Base-by-base conservation (phyloP, 169 alveolate species). In the Cystoisospora suis region DNA sequence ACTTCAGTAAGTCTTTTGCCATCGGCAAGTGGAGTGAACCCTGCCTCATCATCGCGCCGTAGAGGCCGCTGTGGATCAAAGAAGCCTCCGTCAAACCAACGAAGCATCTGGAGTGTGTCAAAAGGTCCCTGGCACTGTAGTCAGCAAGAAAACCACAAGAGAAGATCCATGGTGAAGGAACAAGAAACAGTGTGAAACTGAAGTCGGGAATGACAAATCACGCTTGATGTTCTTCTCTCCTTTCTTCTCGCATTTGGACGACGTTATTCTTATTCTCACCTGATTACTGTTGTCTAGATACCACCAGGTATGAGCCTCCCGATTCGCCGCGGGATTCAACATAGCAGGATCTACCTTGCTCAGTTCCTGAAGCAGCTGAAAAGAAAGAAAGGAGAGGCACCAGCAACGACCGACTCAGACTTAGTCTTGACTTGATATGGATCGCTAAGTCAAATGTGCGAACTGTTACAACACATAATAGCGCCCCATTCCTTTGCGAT, bases 121-220 rank as follows among this genome's bases (percentile, higher is more conserved):
- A 87, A 87, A 17, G 92, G 92, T 38, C 92, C 92, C 29, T 87
- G 92, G 27, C 92, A 87, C 92, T 87, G 92, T 70, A 75, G 0
- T 9, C 47, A 53, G 32, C 3, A 20, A 6, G 6, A 45, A 32
- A n/a, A 23, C 40, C 34, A 32, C 44, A 27, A 46, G n/a, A 45
- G 32, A 36, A 6, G 49, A 44, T 45, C 9, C 2, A 38, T 3
- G 3, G n/a, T 32, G 1, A 77, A n/a, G n/a, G n/a, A n/a, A n/a
- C 61, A 9, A 49, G 61, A 49, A 20, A 49, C 61, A n/a, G n/a
- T n/a, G n/a, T n/a, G n/a, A n/a, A n/a, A n/a, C n/a, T n/a, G n/a
- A n/a, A n/a, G n/a, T n/a, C n/a, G n/a, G n/a, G n/a, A n/a, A n/a
- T n/a, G n/a, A n/a, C n/a, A n/a, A n/a, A n/a, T n/a, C n/a, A n/a